phyloP scores from a whole-genome alignment of 129 eudicot genomes.

The Erigeron canadensis region DNA sequence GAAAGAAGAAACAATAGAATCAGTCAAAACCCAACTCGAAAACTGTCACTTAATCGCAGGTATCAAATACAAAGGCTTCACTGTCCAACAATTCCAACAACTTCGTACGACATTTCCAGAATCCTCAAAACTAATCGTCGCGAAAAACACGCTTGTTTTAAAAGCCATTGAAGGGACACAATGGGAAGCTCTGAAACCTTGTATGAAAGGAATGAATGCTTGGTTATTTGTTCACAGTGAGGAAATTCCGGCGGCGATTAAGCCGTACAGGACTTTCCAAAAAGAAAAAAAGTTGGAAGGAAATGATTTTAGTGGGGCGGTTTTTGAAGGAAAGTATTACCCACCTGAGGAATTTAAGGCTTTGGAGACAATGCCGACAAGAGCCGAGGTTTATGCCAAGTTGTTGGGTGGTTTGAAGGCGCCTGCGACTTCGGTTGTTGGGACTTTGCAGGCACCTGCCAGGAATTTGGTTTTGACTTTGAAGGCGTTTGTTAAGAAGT shows the following conservation, averaged over 20 bases:
- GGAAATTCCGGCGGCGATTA: slow-evolving; percentile 84
- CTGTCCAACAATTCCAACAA: slow-evolving; percentile 78
- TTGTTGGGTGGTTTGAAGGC: slow-evolving; percentile 68
- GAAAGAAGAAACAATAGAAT: slow-evolving; percentile 88
- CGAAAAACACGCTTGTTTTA: slow-evolving; percentile 70
- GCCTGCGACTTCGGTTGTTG: slow-evolving; percentile 78
- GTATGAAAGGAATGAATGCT: slow-evolving; percentile 95
- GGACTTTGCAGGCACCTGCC: slow-evolving; percentile 86
- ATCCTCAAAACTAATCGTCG: slow-evolving; percentile 59
- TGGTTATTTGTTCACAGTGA: slow-evolving; percentile 87
- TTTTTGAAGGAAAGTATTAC: slow-evolving; percentile 83
- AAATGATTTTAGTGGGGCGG: slow-evolving; percentile 82
- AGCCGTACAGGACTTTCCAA: slow-evolving; percentile 81
- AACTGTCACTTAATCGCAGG: slow-evolving; percentile 81
- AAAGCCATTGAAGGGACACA: slow-evolving; percentile 81
- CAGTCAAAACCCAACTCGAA: slow-evolving; percentile 70
- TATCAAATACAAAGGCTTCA: slow-evolving; percentile 78
- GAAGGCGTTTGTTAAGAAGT: slow-evolving; percentile 78
- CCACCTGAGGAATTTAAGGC: slow-evolving; percentile 74
- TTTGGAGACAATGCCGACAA: slow-evolving; percentile 70
- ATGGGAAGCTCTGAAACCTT: slow-evolving; percentile 81
- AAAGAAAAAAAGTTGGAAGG: slow-evolving; percentile 76
- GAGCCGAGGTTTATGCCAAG: slow-evolving; percentile 75
- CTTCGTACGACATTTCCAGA: slow-evolving; percentile 72
- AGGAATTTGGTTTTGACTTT: slow-evolving; percentile 72